phyloP scores from a whole-genome alignment of 495 filamentous ascomycete genomes.

The Podospora pseudoanserina region DNA sequence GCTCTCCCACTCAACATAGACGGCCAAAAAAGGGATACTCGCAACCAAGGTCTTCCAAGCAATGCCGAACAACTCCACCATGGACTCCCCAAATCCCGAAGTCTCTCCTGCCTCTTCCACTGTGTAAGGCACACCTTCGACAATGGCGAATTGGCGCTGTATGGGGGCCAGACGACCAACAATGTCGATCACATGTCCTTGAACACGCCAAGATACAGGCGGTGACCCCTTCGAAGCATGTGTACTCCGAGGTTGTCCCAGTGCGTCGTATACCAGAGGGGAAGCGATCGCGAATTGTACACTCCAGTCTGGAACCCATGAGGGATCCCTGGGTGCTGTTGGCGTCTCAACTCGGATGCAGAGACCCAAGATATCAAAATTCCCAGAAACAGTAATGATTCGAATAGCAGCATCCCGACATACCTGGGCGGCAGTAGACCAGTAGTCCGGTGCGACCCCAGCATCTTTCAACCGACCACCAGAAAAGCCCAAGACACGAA shows the following conservation, averaged over 20 bases:
- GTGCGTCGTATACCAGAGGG: constrained; percentile 10
- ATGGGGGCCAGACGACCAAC: background rate
- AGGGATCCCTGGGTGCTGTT: constrained; percentile 4
- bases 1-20: constrained; percentile 13
- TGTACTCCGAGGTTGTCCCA: constrained; percentile 4
- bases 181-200: constrained; percentile 15
- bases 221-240: constrained; percentile 9
- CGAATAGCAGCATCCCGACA: constrained; percentile 7
- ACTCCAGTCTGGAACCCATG: constrained; percentile 17
- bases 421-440: constrained; percentile 3
- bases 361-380: constrained; percentile 12
- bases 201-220: constrained; percentile 3
- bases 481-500: constrained; percentile 31
- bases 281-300: background rate
- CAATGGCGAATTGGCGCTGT: constrained; percentile 2
- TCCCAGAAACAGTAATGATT: constrained; percentile 7
- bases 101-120: background rate
- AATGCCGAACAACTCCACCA: background rate
- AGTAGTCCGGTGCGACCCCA: constrained; percentile 11
- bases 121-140: background rate
- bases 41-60: constrained; percentile 1
- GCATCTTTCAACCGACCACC: background rate
- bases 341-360: constrained; percentile 2
- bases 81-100: background rate
- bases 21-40: background rate